Base-by-base conservation (phyloP, 495 filamentous ascomycete species). In the Tuber calosporum region DNA sequence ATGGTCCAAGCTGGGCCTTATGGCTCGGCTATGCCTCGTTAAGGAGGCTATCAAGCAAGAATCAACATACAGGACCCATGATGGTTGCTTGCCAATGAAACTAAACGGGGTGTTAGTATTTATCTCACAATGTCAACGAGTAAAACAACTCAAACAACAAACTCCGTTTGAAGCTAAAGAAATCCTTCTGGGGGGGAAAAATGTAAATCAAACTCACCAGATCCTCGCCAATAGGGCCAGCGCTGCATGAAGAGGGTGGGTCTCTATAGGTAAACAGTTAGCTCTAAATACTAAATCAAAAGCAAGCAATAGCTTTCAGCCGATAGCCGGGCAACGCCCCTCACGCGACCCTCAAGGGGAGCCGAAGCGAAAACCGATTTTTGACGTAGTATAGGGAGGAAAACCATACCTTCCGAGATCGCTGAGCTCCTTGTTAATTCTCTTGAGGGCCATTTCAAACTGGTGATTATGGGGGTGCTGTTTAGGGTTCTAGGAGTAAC, bases 71-170 rank as follows among this genome's bases (percentile, higher is more conserved):
- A 83, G 95, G 95, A 85, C 95, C 95, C 95, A 99, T 99, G 83
- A 99, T 99, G 30, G 95, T 99, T 73, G 95, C 95, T 89, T 99
- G 95, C 95, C 95, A 99, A 89, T 98, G 95, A 82, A 99, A 99
- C 95, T 99, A 82, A 62, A 62, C 30, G 34, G 13, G 53, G 34
- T 26, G 11, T 62, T 11, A 62, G 53, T 62, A 30, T 62, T 62
- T 30, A 22, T 62, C 26, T 34, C 53, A 17, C 7, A 58, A 26
- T 13, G 13, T 62, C 53, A 62, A 62, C 53, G 53, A 62, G 53
- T 17, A 62, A 62, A 26, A 62, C 17, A 62, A 30, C 53, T 26
- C 26, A 17, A 62, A 62, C 11, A 62, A 17, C 53, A 62, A 34
- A 62, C 53, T 34, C 4, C 5, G 13, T 62, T 34, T 62, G 76